Percentiles rank a stretch among this genome's conserved stretches.
Conservation (phyloP, 352 stramenopile genomes). For the Pythium aquatile region DNA sequence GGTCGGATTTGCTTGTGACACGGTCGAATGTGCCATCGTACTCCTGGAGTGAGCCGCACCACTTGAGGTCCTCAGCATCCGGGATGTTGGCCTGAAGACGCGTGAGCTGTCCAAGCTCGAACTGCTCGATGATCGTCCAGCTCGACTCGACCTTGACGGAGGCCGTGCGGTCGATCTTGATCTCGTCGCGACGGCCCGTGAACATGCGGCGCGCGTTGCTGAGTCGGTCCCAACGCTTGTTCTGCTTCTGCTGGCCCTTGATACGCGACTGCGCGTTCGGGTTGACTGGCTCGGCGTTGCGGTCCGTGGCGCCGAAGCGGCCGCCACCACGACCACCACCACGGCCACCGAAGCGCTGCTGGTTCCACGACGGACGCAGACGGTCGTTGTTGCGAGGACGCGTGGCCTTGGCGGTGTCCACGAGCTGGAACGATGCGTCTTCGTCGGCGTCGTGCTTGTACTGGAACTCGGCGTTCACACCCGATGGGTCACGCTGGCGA, state of each 20-base stretch:
- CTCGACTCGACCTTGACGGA: slow-evolving; percentile 90
- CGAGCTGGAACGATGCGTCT: slow-evolving; percentile 91
- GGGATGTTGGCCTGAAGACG: slow-evolving; percentile 92
- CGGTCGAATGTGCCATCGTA: slow-evolving; percentile 96
- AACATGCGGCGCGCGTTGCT: slow-evolving; percentile 76
- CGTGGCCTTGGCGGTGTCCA: slow-evolving; percentile 91
- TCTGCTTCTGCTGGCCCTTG: slow-evolving; percentile 86
- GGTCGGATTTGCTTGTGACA: slow-evolving; percentile 84
- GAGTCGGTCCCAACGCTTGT: slow-evolving; percentile 82
- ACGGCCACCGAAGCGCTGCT: slow-evolving; percentile 76
- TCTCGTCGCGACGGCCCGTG: slow-evolving; percentile 62
- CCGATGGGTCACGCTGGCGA: slow-evolving; percentile 65
- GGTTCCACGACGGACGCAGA: slow-evolving; percentile 80
- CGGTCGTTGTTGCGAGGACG: slow-evolving; percentile 76
- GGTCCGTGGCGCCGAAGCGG: slow-evolving; percentile 34
- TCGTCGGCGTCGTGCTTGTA: slow-evolving; percentile 93
- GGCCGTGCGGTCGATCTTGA: slow-evolving; percentile 79
- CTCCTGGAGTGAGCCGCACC: slow-evolving; percentile 93
- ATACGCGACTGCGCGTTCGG: slow-evolving; percentile 60
- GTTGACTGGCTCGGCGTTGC: slow-evolving; percentile 41
- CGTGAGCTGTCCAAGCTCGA: slow-evolving; percentile 94
- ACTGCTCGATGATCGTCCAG: slow-evolving; percentile 95
- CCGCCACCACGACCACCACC: slow-evolving; percentile 41
- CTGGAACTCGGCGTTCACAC: slow-evolving; percentile 92
- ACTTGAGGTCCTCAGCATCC: slow-evolving; percentile 89